phyloP scores from a whole-genome alignment of 805 yeast genomes.

The Candida nonsorbophila region DNA sequence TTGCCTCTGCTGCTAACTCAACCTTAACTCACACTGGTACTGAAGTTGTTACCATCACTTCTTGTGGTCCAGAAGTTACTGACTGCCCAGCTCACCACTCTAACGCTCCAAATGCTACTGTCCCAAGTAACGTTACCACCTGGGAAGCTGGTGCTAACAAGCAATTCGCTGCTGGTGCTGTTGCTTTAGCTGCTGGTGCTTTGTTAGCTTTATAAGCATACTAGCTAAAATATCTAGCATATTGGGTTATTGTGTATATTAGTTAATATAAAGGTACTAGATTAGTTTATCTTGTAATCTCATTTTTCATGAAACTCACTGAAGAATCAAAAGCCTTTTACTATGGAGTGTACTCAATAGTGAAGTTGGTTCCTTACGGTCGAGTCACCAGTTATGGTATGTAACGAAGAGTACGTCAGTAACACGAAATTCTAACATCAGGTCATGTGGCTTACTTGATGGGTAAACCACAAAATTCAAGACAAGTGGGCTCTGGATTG shows the following conservation, averaged over 20 bases:
- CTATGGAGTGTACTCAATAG: slow-evolving; percentile 53
- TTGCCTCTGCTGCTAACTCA: slow-evolving; percentile 21
- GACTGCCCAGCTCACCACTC: slow-evolving; percentile 34
- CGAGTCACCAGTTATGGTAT: slow-evolving; percentile 63
- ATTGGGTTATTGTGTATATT: neutral
- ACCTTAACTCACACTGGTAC: slow-evolving; percentile 25
- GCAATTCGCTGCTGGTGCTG: slow-evolving; percentile 15
- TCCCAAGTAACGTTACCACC: slow-evolving; percentile 14
- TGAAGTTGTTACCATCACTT: slow-evolving; percentile 38
- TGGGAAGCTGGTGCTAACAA: slow-evolving; percentile 15
- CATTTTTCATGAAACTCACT: slow-evolving; percentile 16
- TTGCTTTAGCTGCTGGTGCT: slow-evolving; percentile 18
- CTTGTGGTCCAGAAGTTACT: slow-evolving; percentile 35
- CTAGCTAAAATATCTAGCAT: neutral
- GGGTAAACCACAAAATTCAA: slow-evolving; percentile 57
- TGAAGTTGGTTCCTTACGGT: slow-evolving; percentile 54
- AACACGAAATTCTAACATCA: slow-evolving; percentile 4
- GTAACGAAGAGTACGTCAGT: slow-evolving; percentile 7
- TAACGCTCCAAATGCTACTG: slow-evolving; percentile 16
- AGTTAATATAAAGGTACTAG: neutral
- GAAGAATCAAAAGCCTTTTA: slow-evolving; percentile 56
- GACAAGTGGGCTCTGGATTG: slow-evolving; percentile 71
- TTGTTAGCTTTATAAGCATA: slow-evolving; percentile 11
- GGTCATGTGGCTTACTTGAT: slow-evolving; percentile 66
- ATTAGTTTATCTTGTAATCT: neutral